Base-by-base conservation (phyloP, 176 grass and related monocot genomes). In the Metroxylon sagu region DNA sequence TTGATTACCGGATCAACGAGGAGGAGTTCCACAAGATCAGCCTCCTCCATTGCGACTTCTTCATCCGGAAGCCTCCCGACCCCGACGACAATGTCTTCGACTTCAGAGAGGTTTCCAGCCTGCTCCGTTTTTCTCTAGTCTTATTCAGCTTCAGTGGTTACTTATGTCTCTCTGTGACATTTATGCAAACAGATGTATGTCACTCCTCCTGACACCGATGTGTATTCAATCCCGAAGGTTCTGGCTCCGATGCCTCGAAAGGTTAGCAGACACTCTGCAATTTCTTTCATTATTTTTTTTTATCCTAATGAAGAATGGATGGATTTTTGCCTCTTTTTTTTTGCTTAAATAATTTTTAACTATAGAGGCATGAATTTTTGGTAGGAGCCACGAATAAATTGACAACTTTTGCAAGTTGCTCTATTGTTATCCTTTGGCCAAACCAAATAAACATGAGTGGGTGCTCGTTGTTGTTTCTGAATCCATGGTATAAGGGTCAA, bases 1-100 rank as follows among this genome's bases (percentile, higher is more conserved):
- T 90, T 7, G 80, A 85, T 59, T 96, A 90, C 68, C 7, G 80
- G 10, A 78, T 96, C 28, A 72, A 90, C 50, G 92, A 96, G 75
- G 83, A 85, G n/a, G 92, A 96, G 64, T 90, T 96, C 56, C 87
- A 96, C 73, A 96, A 90, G 83, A 88, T 90, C 8, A 21, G 69
- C 52, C 87, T 96, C 10, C 71, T 87, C 18, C 77, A 88, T 57
- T 90, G 83, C 59, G 92, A 96, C 63, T 96, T 96, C 72, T 79
- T 96, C 19, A 87, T 90, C 68, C 81, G 92, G 21, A 87, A 82
- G 56, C 74, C 76, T 3, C 83, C 83, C 1, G 83, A 96, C 73
- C 81, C 86, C 3, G 92, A 90, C 14, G 71, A 85, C 19, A 84
- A 96, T 67, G 80, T 96, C 57, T 96, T 74, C 78, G 86, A 96